These are phyloP conservation scores for Jamesozyma rosinii DNA, from an alignment of 805 yeast genomes.

Conservation along the genomic window DNA sequence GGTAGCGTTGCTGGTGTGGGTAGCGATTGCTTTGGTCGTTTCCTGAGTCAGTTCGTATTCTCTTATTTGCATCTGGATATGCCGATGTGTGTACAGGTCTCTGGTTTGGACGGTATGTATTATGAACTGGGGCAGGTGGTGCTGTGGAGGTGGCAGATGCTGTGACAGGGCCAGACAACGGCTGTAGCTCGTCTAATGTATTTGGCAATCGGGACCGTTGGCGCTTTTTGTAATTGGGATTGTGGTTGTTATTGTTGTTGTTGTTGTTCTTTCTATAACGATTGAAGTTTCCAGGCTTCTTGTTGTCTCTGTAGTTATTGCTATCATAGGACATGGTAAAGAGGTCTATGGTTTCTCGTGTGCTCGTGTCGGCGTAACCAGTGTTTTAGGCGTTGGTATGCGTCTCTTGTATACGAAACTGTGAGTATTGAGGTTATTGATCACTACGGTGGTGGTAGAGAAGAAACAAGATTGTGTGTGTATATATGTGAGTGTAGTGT, in stretches of 20 bases:
- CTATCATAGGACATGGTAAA: not conserved
- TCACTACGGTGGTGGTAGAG: too few relatives aligned
- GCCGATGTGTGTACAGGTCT: not conserved
- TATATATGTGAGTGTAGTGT: too few relatives aligned
- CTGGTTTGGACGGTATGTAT: not conserved
- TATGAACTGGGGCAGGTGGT: not conserved
- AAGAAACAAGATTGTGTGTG: too few relatives aligned
- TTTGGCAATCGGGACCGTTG: not conserved
- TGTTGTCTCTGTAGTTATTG: not conserved
- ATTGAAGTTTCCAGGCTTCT: not conserved
- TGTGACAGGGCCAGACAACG: not conserved
- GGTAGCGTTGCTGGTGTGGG: too few relatives aligned
- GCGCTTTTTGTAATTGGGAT: not conserved
- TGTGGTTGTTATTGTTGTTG: not conserved
- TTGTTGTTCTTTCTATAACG: not conserved
- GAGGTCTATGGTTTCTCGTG: too few relatives aligned
- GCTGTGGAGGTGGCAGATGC: not conserved
- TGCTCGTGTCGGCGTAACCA: too few relatives aligned
- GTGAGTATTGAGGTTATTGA: too few relatives aligned
- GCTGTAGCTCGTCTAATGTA: not conserved
- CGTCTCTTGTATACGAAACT: too few relatives aligned
- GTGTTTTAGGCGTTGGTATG: too few relatives aligned
- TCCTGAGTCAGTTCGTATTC: constrained; percentile 1
- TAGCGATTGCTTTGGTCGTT: not conserved
- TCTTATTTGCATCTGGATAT: not conserved